Base-by-base conservation (phyloP, 306 rosid genomes). In the Medicago ruthenica region DNA sequence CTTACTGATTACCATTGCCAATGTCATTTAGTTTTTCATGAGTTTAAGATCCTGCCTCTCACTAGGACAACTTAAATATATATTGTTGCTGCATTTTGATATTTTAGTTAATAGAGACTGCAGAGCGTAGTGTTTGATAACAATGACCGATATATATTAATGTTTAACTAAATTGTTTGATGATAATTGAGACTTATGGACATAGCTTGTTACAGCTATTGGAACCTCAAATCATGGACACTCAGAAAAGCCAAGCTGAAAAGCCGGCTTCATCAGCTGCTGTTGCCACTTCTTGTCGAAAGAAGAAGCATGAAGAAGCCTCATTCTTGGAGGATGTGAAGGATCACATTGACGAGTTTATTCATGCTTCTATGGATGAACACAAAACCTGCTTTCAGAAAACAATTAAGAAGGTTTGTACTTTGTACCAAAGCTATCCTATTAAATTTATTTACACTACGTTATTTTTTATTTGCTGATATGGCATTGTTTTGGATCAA, bases 371-470 rank as follows among this genome's bases (percentile, higher is more conserved):
- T 14, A 84, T 89, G 95, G 96, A 95, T 44, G 98, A 95, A 75
- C 98, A 95, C 75, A 87, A 87, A 80, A 87, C 85, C 41, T 90
- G 98, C 86, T 92, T 92, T 78, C 79, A 86, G 84, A 95, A 95
- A 75, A 92, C 96, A 62, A 76, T 92, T 34, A 64, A 87, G 70
- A 95, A 90, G 92, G 98, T 94, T 60, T 71, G 75, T 37, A 7
- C 18, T 20, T 13, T 66, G 27, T 34, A 39, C 77, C 65, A 31
- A 8, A 24, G 69, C 34, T 71, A 73, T 58, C 66, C 8, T 15
- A 69, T 47, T 61, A 74, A 42, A 24, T 42, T 20, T 41, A 42
- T 40, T 61, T 18, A 14, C 39, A 11, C 62, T 10, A 11, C 48
- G 12, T 53, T 27, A 39, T 76, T 61, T 58, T 12, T 54, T 50